Evolutionary conservation across 2,329 filamentous ascomycete species (phyloP).

Genomic region (Sclerotinia nivalis): DNA sequence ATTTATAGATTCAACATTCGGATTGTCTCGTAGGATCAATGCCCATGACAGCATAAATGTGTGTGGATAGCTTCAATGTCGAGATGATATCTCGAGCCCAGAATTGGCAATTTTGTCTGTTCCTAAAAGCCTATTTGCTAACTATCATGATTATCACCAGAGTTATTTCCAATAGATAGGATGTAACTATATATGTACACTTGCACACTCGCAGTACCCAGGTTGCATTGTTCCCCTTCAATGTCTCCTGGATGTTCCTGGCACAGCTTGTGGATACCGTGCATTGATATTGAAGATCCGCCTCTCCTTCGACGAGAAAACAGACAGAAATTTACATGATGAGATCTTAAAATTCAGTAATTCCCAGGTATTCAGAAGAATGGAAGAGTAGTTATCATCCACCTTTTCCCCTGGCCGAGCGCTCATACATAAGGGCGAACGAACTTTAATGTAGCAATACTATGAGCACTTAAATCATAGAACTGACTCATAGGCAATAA

Average conservation of each 20-base stretch:
- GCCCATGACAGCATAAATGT: neutral
- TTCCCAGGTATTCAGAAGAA: neutral
- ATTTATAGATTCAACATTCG: neutral
- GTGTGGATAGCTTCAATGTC: neutral
- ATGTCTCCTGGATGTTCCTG: neutral
- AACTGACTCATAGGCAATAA: neutral
- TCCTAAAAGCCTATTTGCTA: neutral
- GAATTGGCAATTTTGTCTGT: no score
- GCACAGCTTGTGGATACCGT: slow-evolving; percentile 10
- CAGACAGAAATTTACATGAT: neutral
- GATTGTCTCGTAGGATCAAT: neutral
- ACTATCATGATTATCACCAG: neutral
- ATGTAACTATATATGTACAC: neutral
- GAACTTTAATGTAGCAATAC: neutral
- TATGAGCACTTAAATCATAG: slow-evolving; percentile 10
- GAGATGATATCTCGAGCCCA: neutral
- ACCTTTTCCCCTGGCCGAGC: neutral
- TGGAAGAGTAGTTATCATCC: neutral
- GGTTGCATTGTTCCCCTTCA: neutral
- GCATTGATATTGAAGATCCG: slow-evolving; percentile 5
- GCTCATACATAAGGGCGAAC: no score
- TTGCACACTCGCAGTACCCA: neutral
- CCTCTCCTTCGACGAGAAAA: neutral
- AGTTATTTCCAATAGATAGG: neutral
- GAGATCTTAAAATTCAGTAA: no score